These are phyloP conservation scores for Acanthochlamys bracteata DNA, from an alignment of 106 monocot species.

Conservation along the genomic window DNA sequence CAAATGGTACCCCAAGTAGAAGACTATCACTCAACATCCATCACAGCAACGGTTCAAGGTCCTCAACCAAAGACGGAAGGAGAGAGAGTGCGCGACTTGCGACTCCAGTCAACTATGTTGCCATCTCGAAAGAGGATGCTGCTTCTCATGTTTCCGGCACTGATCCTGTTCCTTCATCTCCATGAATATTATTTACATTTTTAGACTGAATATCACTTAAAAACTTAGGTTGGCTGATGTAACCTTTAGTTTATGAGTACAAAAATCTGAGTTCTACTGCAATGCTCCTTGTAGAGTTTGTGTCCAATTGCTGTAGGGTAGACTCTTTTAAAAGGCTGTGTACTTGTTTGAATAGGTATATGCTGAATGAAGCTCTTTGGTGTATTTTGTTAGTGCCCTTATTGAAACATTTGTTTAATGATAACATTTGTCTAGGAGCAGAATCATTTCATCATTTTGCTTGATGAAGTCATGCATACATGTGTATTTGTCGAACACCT, in stretches of 20 bases:
- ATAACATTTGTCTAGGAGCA: too few species aligned
- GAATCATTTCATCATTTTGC: too few species aligned
- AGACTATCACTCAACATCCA: conserved; percentile 44
- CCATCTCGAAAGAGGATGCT: conserved; percentile 43
- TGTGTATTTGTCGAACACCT: too few species aligned
- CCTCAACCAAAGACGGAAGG: conserved; percentile 52
- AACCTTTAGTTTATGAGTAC: not conserved
- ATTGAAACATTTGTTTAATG: too few species aligned
- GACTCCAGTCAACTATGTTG: conserved; percentile 68
- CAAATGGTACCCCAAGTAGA: conserved; percentile 48
- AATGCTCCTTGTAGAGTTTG: too few species aligned
- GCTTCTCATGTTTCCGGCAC: conserved; percentile 26
- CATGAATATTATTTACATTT: conserved; percentile 13
- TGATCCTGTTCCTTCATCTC: conserved; percentile 29
- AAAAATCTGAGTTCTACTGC: too few species aligned
- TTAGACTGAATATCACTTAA: not conserved
- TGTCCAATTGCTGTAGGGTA: too few species aligned
- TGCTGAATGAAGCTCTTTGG: too few species aligned
- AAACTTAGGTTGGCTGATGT: not conserved
- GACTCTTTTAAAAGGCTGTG: too few species aligned
- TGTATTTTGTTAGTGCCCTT: too few species aligned
- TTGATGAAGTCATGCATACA: too few species aligned
- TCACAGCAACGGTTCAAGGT: conserved; percentile 25
- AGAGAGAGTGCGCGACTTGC: conserved; percentile 37
- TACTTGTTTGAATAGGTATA: too few species aligned